These are phyloP conservation scores for Triadica sebifera DNA, from an alignment of 345 rosid genomes.

Conservation along the genomic window DNA sequence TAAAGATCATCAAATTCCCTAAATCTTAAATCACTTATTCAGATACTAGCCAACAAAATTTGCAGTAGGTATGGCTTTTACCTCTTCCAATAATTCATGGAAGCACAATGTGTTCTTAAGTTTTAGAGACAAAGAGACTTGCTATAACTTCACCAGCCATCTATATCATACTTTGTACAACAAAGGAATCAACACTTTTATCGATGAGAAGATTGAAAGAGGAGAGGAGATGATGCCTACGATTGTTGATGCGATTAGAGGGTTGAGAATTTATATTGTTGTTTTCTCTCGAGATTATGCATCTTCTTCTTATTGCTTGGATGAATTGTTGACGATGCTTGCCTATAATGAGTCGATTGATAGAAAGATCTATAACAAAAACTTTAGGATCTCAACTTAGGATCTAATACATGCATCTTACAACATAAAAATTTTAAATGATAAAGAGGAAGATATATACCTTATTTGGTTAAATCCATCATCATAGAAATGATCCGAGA, in stretches of 20 bases:
- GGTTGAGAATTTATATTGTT: background rate
- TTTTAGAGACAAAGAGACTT: constrained; percentile 10
- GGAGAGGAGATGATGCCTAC: background rate
- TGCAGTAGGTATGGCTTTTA: background rate
- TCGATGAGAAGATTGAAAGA: constrained; percentile 2
- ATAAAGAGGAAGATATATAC: too few species aligned
- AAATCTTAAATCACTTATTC: background rate
- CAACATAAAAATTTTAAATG: too few species aligned
- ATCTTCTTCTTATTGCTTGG: constrained; percentile 7
- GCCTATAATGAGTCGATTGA: background rate
- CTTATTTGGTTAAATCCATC: too few species aligned
- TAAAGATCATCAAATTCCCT: background rate
- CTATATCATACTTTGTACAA: background rate
- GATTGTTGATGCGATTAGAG: constrained; percentile 3
- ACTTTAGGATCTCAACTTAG: too few species aligned
- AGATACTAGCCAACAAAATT: background rate
- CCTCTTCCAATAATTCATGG: background rate
- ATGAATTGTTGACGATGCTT: constrained; percentile 7
- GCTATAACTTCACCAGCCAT: constrained; percentile 7
- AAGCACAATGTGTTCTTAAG: constrained; percentile 7
- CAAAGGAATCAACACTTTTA: constrained; percentile 6
- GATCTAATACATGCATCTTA: too few species aligned
- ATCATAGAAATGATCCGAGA: too few species aligned
- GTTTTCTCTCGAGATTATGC: constrained; percentile 15
- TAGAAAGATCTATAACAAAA: too few species aligned